Conservation (phyloP, 1,139 yeast genomes). For the Blastobotrys proliferans region DNA sequence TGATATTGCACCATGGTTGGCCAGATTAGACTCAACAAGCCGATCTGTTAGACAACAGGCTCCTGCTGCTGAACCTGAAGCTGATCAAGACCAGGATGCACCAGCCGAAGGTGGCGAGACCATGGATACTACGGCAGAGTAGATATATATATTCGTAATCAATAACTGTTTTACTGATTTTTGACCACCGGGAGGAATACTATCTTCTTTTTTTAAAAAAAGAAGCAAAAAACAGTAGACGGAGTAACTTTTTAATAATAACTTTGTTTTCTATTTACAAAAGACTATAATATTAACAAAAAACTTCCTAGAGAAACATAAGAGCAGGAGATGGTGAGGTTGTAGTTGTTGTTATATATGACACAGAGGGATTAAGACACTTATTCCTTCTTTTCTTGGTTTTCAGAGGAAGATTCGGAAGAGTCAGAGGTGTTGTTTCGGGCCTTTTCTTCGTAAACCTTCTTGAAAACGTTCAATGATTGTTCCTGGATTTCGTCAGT, state of each 20-base stretch:
- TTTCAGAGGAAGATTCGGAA: conserved; percentile 17
- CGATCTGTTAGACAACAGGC: conserved; percentile 17
- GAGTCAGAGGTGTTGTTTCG: conserved; percentile 23
- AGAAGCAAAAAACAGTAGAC: background rate
- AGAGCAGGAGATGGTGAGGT: too few relatives aligned
- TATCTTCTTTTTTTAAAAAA: too few relatives aligned
- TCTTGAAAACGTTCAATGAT: conserved; percentile 91
- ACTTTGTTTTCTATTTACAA: conserved; percentile 3
- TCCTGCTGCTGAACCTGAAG: background rate
- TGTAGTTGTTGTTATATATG: background rate
- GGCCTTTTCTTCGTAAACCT: conserved; percentile 79
- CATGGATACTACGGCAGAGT: conserved; percentile 17
- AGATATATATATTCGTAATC: background rate
- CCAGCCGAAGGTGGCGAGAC: conserved; percentile 13
- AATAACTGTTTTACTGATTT: too few relatives aligned
- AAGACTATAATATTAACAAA: background rate
- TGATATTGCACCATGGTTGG: conserved; percentile 71
- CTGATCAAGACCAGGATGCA: conserved; percentile 5
- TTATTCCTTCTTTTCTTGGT: conserved; percentile 26
- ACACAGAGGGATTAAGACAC: conserved; percentile 2
- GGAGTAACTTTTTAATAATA: background rate
- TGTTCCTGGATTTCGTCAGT: conserved; percentile 90
- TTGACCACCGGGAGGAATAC: too few relatives aligned
- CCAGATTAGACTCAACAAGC: conserved; percentile 57
- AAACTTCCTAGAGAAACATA: background rate